These are phyloP conservation scores for Boletus reticuloceps DNA, from an alignment of 768 basidiomycete species.

Conservation along the genomic window DNA sequence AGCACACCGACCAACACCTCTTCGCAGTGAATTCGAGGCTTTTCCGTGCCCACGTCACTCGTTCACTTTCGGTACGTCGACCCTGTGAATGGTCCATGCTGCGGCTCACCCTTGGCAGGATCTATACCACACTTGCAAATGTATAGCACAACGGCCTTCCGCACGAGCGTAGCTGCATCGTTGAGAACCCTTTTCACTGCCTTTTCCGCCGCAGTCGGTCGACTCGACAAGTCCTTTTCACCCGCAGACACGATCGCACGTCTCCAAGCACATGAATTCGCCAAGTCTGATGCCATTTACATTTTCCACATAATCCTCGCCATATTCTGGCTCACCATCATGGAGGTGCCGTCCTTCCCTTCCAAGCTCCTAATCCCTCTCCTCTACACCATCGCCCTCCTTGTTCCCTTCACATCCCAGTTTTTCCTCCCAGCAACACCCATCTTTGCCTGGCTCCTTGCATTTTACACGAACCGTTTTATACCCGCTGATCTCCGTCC, in stretches of 20 bases:
- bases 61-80: neutral
- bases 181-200: conserved; percentile 37
- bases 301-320: conserved; percentile 62
- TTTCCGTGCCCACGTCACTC: too few species aligned
- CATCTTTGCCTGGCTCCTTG: conserved; percentile 80
- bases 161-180: neutral
- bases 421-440: conserved; percentile 90
- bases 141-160: conserved; percentile 4
- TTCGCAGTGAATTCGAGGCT: too few species aligned
- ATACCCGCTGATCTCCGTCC: conserved; percentile 79
- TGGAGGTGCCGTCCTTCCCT: conserved; percentile 68
- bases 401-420: conserved; percentile 85
- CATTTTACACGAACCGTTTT: conserved; percentile 84
- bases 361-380: conserved; percentile 75
- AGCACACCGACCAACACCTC: neutral
- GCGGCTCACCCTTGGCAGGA: neutral
- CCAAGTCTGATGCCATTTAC: conserved; percentile 57
- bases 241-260: conserved; percentile 62
- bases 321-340: conserved; percentile 68
- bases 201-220: conserved; percentile 56
- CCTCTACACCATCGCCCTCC: conserved; percentile 63
- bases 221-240: conserved; percentile 76
- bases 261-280: conserved; percentile 56
- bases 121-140: neutral
- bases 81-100: neutral